These are phyloP conservation scores for Filobasidium floriforme DNA, from an alignment of 768 basidiomycete species.

Conservation along the genomic window DNA sequence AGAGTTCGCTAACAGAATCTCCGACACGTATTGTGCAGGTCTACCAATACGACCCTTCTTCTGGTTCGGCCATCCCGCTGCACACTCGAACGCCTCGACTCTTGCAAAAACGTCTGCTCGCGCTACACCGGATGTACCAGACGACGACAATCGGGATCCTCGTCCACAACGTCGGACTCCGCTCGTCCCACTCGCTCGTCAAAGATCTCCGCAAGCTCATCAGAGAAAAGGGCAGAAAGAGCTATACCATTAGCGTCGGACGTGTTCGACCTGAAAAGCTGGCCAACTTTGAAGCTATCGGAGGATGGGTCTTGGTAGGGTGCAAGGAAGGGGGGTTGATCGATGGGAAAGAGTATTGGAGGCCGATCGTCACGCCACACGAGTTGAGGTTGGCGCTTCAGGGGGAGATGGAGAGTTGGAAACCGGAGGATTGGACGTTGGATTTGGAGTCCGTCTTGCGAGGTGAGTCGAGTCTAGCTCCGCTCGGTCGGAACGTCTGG, in stretches of 20 bases:
- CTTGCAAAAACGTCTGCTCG: constrained; percentile 80
- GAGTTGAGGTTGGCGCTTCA: constrained; percentile 77
- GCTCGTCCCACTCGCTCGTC: constrained; percentile 78
- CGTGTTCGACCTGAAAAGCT: constrained; percentile 91
- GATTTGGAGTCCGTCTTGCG: constrained; percentile 55
- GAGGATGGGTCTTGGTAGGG: constrained; percentile 89
- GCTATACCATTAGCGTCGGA: constrained; percentile 89
- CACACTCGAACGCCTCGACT: constrained; percentile 67
- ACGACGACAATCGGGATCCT: constrained; percentile 93
- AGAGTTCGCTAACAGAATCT: too few species aligned
- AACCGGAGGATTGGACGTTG: constrained; percentile 56
- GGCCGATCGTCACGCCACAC: constrained; percentile 88
- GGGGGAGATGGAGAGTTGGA: constrained; percentile 58
- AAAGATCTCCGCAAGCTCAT: constrained; percentile 68
- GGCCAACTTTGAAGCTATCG: constrained; percentile 91
- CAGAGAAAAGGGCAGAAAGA: constrained; percentile 65
- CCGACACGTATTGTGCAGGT: constrained; percentile 50
- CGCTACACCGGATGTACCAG: constrained; percentile 77
- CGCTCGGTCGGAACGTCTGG: neutral
- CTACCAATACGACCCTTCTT: constrained; percentile 64
- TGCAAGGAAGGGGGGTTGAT: constrained; percentile 83
- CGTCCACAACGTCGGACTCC: constrained; percentile 86
- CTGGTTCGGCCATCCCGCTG: constrained; percentile 52
- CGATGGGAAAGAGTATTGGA: constrained; percentile 67
- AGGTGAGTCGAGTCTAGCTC: constrained; percentile 26